A percentile compares a stretch with the other conserved stretches of the same genome.
Evolutionary conservation across 768 basidiomycete genomes (phyloP).

Genomic region (Phaeolepiota aurea): DNA sequence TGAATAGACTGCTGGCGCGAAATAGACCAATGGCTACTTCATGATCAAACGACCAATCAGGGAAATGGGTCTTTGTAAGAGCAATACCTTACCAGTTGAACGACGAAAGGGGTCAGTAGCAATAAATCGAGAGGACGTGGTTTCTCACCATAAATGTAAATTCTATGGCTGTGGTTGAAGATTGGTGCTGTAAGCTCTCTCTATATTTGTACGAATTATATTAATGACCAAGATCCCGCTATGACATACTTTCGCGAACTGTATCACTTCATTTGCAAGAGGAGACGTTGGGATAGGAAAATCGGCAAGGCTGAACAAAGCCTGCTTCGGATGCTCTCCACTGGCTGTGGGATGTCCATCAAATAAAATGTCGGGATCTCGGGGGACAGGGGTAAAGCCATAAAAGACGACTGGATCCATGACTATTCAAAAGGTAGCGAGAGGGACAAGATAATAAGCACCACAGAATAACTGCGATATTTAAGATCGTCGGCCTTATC

Average conservation of each 20-base stretch:
- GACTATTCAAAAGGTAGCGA: too few relatives aligned
- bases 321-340: conserved; percentile 32
- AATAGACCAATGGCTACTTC: conserved; percentile 11
- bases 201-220: too few relatives aligned
- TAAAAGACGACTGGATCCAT: conserved; percentile 23
- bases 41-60: conserved; percentile 32
- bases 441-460: too few relatives aligned
- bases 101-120: too few relatives aligned
- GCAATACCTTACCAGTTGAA: conserved; percentile 42
- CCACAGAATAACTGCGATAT: too few relatives aligned
- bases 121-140: background rate
- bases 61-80: conserved; percentile 36
- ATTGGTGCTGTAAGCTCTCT: conserved; percentile 35
- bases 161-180: conserved; percentile 40
- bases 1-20: background rate
- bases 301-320: conserved; percentile 25
- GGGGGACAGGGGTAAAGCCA: conserved; percentile 39
- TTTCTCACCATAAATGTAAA: conserved; percentile 38
- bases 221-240: background rate
- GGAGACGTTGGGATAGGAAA: conserved; percentile 34
- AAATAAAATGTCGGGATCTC: conserved; percentile 42
- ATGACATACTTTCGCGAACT: conserved; percentile 25
- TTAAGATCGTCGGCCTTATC: too few relatives aligned
- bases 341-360: conserved; percentile 33
- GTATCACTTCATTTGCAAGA: conserved; percentile 27